Base-by-base conservation (phyloP, 2,329 filamentous ascomycete species). In the Diaporthe sp. region DNA sequence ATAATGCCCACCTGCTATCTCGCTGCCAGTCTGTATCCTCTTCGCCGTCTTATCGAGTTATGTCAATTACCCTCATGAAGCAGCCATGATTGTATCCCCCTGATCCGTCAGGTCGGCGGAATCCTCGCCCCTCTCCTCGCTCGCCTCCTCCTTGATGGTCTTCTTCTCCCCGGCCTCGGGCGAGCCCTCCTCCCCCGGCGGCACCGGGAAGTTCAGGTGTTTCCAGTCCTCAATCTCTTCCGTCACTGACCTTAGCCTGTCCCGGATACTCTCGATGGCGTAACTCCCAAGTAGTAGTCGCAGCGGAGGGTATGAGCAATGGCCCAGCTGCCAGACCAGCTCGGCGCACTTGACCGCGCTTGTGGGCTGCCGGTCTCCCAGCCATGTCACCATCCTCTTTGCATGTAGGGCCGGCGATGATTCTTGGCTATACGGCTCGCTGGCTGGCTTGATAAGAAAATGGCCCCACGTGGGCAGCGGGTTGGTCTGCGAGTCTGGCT, bases 201-300 rank as follows among this genome's bases (percentile, higher is more conserved):
- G 82, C 50, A 83, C 80, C 0, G 89, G 85, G 77, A 95, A 96
- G 81, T 94, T 94, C 39, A 97, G 85, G 81, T 96, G 93, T 80
- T 96, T 97, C 94, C 95, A 97, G 81, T 97, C 95, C 84, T 97
- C 95, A 77, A 97, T 90, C 86, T 99, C 97, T 83, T 98, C 97
- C 17, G 96, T 98, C 53, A 98, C 94, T 75, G 94, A 96, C 77
- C 95, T 90, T 80, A 98, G 84, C 27, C 96, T 89, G 84, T 99
- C 97, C 22, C 97, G 88, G 68, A 98, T 97, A 82, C 96, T 98
- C 83, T 99, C 96, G 50, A 98, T 96, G 1, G 97, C 96, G 84
- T 97, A 98, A 77, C 92, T 97, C 0, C 97, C 97, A 32, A 98
- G 84, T n/a, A 98, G 86, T 74, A 99, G 84, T 44, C 97, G 87